These are phyloP conservation scores for Setaria italica DNA, from an alignment of 202 grass and related monocot genomes.

Conservation along the genomic window DNA sequence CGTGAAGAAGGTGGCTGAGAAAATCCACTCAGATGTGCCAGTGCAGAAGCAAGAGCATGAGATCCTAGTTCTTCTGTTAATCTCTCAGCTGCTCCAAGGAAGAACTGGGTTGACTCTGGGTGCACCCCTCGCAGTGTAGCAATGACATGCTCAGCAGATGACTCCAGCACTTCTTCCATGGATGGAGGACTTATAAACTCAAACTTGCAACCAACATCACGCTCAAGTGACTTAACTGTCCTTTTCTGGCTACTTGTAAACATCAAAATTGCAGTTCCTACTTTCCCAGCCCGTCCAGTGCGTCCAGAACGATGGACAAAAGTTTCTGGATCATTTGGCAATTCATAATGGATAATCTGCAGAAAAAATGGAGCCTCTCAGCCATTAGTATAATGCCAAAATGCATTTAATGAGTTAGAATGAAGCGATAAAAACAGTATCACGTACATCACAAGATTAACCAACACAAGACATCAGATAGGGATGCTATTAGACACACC, in stretches of 20 bases:
- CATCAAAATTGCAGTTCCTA: conserved; percentile 93
- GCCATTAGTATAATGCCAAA: background rate
- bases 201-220: conserved; percentile 90
- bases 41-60: conserved; percentile 88
- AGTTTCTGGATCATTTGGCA: conserved; percentile 96
- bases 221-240: conserved; percentile 93
- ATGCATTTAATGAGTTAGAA: conserved; percentile 17
- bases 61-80: conserved; percentile 78
- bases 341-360: conserved; percentile 98
- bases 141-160: conserved; percentile 95
- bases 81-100: conserved; percentile 75
- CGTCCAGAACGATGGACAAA: conserved; percentile 99
- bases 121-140: conserved; percentile 86
- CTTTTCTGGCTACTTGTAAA: conserved; percentile 91
- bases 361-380: conserved; percentile 42
- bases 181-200: conserved; percentile 80
- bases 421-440: conserved; percentile 7
- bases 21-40: conserved; percentile 99
- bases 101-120: conserved; percentile 75
- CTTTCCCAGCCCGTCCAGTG: conserved; percentile 97
- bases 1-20: conserved; percentile 95
- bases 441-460: background rate
- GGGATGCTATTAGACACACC: background rate
- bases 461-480: conserved; percentile 8
- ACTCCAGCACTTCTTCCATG: conserved; percentile 82